phyloP scores from a whole-genome alignment of 2,329 filamentous ascomycete genomes.

The Tolypocladium tundrense region DNA sequence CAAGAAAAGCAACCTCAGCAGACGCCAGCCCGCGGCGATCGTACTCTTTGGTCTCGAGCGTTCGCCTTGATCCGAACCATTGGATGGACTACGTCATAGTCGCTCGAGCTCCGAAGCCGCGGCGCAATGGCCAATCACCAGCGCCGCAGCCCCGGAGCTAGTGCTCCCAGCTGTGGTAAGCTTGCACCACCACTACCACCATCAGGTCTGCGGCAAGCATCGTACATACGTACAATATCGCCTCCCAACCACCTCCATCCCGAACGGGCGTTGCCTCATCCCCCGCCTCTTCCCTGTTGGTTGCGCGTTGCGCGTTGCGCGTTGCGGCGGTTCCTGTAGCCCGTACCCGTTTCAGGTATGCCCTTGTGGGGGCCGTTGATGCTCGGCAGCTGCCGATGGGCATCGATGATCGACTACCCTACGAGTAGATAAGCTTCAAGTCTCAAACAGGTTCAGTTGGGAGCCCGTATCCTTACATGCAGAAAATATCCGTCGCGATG shows the following conservation, averaged over 20 bases:
- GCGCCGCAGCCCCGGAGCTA: not conserved
- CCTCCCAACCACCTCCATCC: not conserved
- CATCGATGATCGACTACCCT: not conserved
- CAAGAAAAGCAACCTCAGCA: not conserved
- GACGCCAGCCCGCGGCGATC: not conserved
- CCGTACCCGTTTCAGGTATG: not conserved
- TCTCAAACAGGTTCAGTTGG: not conserved
- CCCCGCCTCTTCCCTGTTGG: not conserved
- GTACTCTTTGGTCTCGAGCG: not conserved
- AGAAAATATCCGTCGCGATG: not conserved
- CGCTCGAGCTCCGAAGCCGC: not conserved
- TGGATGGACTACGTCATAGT: not conserved
- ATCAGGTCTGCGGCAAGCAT: not conserved
- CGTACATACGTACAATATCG: not conserved
- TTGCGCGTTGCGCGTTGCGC: not conserved
- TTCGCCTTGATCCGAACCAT: not conserved
- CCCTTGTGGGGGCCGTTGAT: no score
- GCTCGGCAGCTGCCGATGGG: not conserved
- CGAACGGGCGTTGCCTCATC: not conserved
- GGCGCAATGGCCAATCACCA: not conserved
- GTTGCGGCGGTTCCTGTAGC: not conserved
- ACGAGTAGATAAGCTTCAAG: not conserved
- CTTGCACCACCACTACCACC: not conserved
- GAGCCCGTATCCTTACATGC: no score
- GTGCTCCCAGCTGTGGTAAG: not conserved